Conservation (phyloP, 345 rosid genomes). For the Bruguiera parviflora region DNA sequence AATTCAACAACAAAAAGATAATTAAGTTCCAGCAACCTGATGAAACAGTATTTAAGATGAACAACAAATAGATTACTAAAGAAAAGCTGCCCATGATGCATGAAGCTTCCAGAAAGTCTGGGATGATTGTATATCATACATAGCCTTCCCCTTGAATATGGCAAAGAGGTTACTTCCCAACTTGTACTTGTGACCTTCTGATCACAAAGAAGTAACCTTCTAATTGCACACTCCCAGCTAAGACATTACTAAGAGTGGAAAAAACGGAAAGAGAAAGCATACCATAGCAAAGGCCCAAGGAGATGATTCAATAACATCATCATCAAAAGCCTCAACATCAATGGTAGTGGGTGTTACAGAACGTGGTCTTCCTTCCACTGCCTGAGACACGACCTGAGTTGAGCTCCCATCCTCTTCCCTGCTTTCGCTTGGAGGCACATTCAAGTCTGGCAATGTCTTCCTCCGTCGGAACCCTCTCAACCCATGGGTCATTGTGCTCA, state of each 20-base stretch:
- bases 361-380: conserved; percentile 21
- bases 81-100: too few relatives aligned
- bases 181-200: neutral
- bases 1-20: neutral
- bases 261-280: conserved; percentile 3
- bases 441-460: conserved; percentile 47
- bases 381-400: conserved; percentile 21
- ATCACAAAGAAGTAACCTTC: neutral
- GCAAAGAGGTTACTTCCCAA: too few relatives aligned
- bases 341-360: conserved; percentile 35
- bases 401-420: conserved; percentile 62
- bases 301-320: conserved; percentile 71
- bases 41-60: too few relatives aligned
- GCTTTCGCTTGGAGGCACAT: conserved; percentile 47
- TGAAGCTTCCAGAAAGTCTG: too few relatives aligned
- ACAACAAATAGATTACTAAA: too few relatives aligned
- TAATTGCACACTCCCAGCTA: too few relatives aligned
- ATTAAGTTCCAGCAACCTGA: neutral
- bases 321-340: conserved; percentile 77
- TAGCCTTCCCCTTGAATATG: too few relatives aligned
- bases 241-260: neutral
- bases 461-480: conserved; percentile 52
- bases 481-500: conserved; percentile 41
- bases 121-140: too few relatives aligned
- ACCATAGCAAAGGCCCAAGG: conserved; percentile 79